Conservation (phyloP, 192 early-diverging fungal genomes). For the Dimargaris cristalligena region DNA sequence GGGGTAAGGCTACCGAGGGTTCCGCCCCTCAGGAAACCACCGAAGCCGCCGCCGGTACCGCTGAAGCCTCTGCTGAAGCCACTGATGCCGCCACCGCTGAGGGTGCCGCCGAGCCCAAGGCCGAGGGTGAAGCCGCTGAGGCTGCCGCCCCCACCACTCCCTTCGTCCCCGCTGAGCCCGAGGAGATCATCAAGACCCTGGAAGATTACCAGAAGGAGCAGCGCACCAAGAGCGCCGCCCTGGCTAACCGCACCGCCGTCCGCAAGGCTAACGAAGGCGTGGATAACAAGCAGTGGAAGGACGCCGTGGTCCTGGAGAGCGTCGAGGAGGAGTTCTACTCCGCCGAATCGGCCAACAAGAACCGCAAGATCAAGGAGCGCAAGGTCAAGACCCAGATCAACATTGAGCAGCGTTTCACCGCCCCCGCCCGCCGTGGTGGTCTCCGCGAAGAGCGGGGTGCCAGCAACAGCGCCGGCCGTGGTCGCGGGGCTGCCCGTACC, state of each 20-base stretch:
- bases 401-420: conserved; percentile 67
- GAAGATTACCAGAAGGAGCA: conserved; percentile 72
- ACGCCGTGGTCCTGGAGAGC: conserved; percentile 47
- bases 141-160: conserved; percentile 21
- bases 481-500: conserved; percentile 19
- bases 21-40: conserved; percentile 1
- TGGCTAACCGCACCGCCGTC: conserved; percentile 36
- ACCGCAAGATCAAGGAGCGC: conserved; percentile 43
- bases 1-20: conserved; percentile 43
- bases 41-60: too few species aligned
- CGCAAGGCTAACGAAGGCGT: conserved; percentile 81
- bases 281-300: conserved; percentile 72
- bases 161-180: conserved; percentile 44
- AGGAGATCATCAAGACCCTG: conserved; percentile 68
- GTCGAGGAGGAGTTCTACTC: conserved; percentile 59
- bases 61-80: conserved; percentile 10
- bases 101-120: conserved; percentile 20
- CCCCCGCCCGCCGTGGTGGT: conserved; percentile 43
- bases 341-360: conserved; percentile 27
- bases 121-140: conserved; percentile 20
- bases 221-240: conserved; percentile 35
- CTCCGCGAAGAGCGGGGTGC: conserved; percentile 32
- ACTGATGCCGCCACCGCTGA: conserved; percentile 20
- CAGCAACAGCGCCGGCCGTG: conserved; percentile 27
- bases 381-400: conserved; percentile 58